Base-by-base conservation (phyloP, 1,139 yeast species). In the Blastobotrys persicus region DNA sequence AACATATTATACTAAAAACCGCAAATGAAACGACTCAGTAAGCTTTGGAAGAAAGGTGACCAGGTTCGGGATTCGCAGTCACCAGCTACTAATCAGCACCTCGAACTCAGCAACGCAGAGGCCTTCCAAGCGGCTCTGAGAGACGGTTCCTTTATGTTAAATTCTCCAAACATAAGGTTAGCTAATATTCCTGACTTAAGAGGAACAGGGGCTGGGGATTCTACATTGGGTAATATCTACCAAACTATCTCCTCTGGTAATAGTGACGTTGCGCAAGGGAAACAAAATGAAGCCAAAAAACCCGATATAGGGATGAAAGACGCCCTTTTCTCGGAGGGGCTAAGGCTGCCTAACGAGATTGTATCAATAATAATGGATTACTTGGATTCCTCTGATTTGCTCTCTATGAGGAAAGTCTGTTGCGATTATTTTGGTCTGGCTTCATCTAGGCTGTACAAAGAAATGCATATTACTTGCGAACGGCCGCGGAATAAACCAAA, bases 401-500 rank as follows among this genome's bases (percentile, higher is more conserved):
- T 17, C 11, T 4, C 18, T 5, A 34, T 34, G 38, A 13, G 38
- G 16, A 9, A 34, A 14, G 16, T 19, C 17, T 34, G 38, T 17
- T 5, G 4, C 7, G 18, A 13, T 5, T 34, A 4, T 12, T 34
- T n/a, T 34, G 38, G 16, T 4, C 6, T 34, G 38, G 38, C 17
- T 12, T 34, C 38, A 14, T 14, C 13, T 34, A 34, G 13, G 9
- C 17, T 34, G 17, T 34, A 14, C 38, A 13, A 14, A 14, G 38
- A 34, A 34, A 34, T 34, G 18, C 38, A 34, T 14, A n/a, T 34
- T 14, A 34, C 38, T 14, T 34, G 38, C 12, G 38, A 34, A 34
- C 28, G 28, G 28, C 9, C 9, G 9, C 28, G 9, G 28, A 9
- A 9, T 5, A 19, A 4, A 4, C 7, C 4, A 4, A 14, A 11